phyloP scores from a whole-genome alignment of 441 rosid genomes.

The Erodium texanum region DNA sequence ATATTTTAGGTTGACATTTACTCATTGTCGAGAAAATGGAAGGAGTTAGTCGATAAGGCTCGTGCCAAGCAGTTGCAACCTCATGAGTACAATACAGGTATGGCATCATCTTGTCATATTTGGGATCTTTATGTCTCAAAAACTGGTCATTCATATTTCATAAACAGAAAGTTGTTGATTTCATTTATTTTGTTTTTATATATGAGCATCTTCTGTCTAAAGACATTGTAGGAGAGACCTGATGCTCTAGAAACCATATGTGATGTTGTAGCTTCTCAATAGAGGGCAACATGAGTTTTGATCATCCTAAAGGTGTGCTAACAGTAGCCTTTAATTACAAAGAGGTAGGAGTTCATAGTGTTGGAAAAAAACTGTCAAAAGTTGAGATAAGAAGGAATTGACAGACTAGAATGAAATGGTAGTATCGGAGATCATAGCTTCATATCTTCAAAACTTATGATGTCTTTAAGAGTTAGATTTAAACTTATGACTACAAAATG shows the following conservation, averaged over 20 bases:
- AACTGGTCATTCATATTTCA: neutral
- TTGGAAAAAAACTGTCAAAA: neutral
- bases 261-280: neutral
- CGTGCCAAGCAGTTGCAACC: constrained; percentile 91
- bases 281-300: neutral
- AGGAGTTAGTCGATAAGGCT: constrained; percentile 91
- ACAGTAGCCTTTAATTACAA: too few relatives aligned
- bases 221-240: neutral
- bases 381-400: neutral
- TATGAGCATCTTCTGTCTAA: neutral
- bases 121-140: neutral
- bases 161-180: too few relatives aligned
- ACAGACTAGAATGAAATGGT: neutral
- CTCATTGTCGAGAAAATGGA: constrained; percentile 90
- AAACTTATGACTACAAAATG: too few relatives aligned
- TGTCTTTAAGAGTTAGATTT: neutral
- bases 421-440: neutral
- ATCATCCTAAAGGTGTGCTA: neutral
- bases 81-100: constrained; percentile 84
- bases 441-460: neutral
- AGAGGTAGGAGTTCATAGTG: neutral
- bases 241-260: neutral
- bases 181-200: neutral
- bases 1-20: constrained; percentile 67
- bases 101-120: neutral